Conservation (phyloP, 768 basidiomycete species). For the Tulasnella calospora region DNA sequence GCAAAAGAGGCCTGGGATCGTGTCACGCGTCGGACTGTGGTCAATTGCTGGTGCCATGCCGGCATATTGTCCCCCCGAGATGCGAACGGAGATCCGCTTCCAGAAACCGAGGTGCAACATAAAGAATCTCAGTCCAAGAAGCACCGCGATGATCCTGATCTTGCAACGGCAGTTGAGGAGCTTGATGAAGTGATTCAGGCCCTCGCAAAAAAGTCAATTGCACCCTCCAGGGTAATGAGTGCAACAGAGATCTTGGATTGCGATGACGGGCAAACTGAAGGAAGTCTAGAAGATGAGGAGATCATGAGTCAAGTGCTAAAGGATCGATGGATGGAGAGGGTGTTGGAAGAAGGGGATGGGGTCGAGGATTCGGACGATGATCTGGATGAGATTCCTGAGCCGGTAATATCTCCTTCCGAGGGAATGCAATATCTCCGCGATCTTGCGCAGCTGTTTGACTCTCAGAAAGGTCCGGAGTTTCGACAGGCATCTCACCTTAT, state of each 20-base stretch:
- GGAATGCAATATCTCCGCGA: neutral
- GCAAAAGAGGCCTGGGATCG: slow-evolving; percentile 38
- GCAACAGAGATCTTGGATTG: neutral
- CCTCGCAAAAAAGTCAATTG: neutral
- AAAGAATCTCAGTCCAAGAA: neutral
- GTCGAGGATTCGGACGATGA: neutral
- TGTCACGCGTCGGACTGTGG: slow-evolving; percentile 37
- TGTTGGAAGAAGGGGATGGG: neutral
- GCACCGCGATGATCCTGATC: neutral
- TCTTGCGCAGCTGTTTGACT: neutral
- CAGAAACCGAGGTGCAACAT: neutral
- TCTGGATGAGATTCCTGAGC: neutral
- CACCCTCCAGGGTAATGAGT: neutral
- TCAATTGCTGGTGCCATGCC: slow-evolving; percentile 40
- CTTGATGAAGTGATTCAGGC: neutral
- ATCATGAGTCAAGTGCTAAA: neutral
- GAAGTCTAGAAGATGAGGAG: neutral
- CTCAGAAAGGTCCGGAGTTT: neutral
- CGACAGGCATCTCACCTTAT: neutral
- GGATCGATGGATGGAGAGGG: neutral
- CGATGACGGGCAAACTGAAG: neutral
- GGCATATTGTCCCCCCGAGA: neutral
- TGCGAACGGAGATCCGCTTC: neutral
- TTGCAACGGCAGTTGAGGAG: neutral
- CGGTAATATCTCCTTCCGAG: neutral